Percentiles rank a stretch among this genome's conserved stretches.
phyloP scores from a whole-genome alignment of 1,284 basidiomycete genomes.

The Rhodotorula sp. region DNA sequence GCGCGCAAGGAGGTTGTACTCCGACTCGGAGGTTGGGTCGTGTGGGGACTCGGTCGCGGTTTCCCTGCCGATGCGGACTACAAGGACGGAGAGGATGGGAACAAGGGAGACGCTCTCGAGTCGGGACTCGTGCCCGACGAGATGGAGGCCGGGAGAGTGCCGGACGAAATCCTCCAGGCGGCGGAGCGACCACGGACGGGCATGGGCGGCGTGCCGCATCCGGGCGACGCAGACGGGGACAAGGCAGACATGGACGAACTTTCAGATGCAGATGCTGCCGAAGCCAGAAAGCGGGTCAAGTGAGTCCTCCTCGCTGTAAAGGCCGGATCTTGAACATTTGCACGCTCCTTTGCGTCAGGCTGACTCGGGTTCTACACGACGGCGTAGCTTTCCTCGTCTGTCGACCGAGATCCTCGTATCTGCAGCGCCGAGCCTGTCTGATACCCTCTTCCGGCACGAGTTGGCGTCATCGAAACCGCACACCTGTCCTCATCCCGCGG shows the following conservation, averaged over 20 bases:
- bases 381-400: conserved; percentile 79
- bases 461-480: conserved; percentile 42
- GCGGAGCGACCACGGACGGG: conserved; percentile 23
- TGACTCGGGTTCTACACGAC: neutral
- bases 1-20: conserved; percentile 27
- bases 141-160: conserved; percentile 34
- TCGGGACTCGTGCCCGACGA: conserved; percentile 31
- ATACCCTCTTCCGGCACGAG: conserved; percentile 74
- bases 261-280: conserved; percentile 30
- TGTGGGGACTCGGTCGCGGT: conserved; percentile 37
- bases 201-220: conserved; percentile 34
- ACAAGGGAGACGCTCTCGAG: conserved; percentile 1
- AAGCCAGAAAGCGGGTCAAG: conserved; percentile 38
- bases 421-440: conserved; percentile 91
- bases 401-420: conserved; percentile 94
- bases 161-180: conserved; percentile 30
- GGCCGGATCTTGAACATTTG: too few species aligned
- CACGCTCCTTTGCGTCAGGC: neutral
- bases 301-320: conserved; percentile 19
- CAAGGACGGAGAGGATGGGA: neutral
- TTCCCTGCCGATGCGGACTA: conserved; percentile 3
- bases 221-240: conserved; percentile 23
- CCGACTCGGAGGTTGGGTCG: conserved; percentile 40
- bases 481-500: conserved; percentile 22
- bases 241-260: conserved; percentile 21